A percentile compares a stretch with the other conserved stretches of the same genome.
These are phyloP conservation scores for Globisporangium okanoganense DNA, from an alignment of 352 stramenopile genomes.

Conservation along the genomic window DNA sequence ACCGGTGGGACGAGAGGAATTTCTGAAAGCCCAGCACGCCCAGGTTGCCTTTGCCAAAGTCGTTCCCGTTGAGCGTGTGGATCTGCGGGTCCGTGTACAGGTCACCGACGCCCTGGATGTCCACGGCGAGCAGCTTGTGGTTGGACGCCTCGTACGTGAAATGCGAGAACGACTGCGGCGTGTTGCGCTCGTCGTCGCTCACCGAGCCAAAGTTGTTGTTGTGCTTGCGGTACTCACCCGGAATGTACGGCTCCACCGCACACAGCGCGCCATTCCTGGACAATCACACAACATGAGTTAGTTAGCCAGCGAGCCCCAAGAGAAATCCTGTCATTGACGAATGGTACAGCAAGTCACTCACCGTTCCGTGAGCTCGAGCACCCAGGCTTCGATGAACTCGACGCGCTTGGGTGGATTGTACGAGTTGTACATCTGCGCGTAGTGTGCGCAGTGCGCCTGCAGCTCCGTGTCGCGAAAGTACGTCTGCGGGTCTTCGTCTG, in stretches of 20 bases:
- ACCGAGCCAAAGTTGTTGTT: slow-evolving; percentile 89
- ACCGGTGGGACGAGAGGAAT: slow-evolving; percentile 83
- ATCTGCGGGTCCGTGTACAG: slow-evolving; percentile 95
- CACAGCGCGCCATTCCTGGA: slow-evolving; percentile 56
- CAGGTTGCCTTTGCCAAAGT: slow-evolving; percentile 88
- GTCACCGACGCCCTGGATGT: slow-evolving; percentile 95
- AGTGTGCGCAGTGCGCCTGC: slow-evolving; percentile 82
- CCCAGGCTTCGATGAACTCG: slow-evolving; percentile 80
- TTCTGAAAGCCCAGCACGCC: slow-evolving; percentile 83
- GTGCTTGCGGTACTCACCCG: slow-evolving; percentile 83
- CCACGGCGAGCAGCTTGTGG: slow-evolving; percentile 90
- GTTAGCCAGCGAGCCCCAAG: too few relatives aligned
- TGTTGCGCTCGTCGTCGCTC: slow-evolving; percentile 83
- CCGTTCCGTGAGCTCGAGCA: slow-evolving; percentile 74
- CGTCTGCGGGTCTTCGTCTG: slow-evolving; percentile 82
- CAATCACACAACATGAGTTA: background rate
- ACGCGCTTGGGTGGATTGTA: slow-evolving; percentile 80
- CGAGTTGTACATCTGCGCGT: slow-evolving; percentile 84
- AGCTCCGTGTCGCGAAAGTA: slow-evolving; percentile 89
- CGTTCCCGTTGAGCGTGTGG: slow-evolving; percentile 80
- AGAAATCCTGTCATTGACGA: too few relatives aligned
- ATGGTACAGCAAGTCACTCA: slow-evolving; percentile 1
- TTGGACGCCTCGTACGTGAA: slow-evolving; percentile 93
- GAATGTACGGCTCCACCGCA: slow-evolving; percentile 79
- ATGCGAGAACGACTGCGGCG: slow-evolving; percentile 90